phyloP scores from a whole-genome alignment of 176 grass and related monocot species.

The Hordeum marinum region DNA sequence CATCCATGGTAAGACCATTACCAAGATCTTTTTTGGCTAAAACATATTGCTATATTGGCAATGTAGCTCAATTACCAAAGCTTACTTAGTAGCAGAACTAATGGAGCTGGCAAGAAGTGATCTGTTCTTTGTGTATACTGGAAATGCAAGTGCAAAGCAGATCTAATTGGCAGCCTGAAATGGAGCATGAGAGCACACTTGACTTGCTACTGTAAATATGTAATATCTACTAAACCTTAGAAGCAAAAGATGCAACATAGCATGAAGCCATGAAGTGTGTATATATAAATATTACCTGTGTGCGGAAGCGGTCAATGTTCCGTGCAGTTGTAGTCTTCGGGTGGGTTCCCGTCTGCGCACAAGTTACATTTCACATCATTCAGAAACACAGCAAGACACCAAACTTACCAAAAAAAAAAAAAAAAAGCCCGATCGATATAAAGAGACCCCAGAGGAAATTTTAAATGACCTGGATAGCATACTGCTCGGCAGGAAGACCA shows the following conservation, averaged over 20 bases:
- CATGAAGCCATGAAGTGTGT: neutral
- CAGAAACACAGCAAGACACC: neutral
- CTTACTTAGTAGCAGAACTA: neutral
- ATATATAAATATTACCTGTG: constrained; percentile 59
- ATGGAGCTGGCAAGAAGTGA: neutral
- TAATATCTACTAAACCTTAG: neutral
- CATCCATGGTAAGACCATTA: neutral
- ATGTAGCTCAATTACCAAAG: neutral
- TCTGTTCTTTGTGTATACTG: neutral
- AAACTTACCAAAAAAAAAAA: neutral
- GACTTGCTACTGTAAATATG: neutral
- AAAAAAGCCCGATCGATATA: neutral
- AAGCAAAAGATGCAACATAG: constrained; percentile 4
- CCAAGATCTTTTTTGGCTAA: neutral
- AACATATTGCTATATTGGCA: neutral
- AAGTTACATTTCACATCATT: constrained; percentile 1
- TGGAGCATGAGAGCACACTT: neutral
- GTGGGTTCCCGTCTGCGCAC: constrained; percentile 82
- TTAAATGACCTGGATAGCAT: constrained; percentile 74
- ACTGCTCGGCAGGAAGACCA: constrained; percentile 93
- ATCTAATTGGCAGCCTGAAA: constrained; percentile 9
- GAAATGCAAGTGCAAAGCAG: neutral
- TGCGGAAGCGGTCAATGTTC: constrained; percentile 72
- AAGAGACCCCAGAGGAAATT: neutral
- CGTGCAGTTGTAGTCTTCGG: constrained; percentile 75